These are phyloP conservation scores for Triticum aestivum DNA, from an alignment of 176 grass and related monocot genomes.

Conservation along the genomic window IWGSC_CS_RefSeq_v2.1 NC_057809.1:528717589-528718088, in stretches of 20 bases:
- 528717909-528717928: background rate
- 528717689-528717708: no score
- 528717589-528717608: no score
- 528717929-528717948: no score
- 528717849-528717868: no score
- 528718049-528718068: background rate
- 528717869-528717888: background rate
- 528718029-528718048: conserved; percentile 8
- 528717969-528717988: no score
- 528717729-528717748: background rate
- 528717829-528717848: no score
- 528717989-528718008: no score
- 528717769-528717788: background rate
- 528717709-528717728: background rate
- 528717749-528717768: background rate
- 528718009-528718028: conserved; percentile 41
- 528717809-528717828: no score
- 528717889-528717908: background rate
- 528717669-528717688: no score
- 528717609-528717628: no score
- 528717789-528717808: background rate
- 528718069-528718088: conserved; percentile 51
- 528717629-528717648: no score
- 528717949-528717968: background rate
- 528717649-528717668: no score